Evolutionary conservation across 1,284 basidiomycete species (phyloP), one percentile per base, ranked within the genome.

Genomic region (Pulchroboletus neoregius): DNA sequence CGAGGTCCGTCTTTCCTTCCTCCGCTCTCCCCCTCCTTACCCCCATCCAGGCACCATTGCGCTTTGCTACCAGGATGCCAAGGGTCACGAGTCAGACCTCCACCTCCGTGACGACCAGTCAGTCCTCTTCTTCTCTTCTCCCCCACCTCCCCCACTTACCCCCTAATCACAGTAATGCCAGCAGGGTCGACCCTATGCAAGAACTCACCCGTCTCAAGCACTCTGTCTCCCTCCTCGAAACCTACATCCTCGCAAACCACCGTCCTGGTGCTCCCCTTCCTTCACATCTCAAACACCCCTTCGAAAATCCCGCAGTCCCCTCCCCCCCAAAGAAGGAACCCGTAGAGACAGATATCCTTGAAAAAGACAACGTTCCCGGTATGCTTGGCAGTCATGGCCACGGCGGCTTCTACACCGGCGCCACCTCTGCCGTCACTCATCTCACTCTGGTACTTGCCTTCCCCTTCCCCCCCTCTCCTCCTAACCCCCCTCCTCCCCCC

Each of bases 121-220:
- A 51, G 77, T 71, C 46, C 18, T 24, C 39, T 28, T 38, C 39
- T 43, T 26, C 42, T 26, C 38, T 34, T 10, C 24, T 22, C 15
- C 6, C 10, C 18, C 16, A 4, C 18, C 18, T 54, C 27, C 49
- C 44, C 45, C 41, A 42, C 46, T 52, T 28, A 62, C 37, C 39
- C 51, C 43, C 50, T 52, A 30, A 46, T 40, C n/a, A 13, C 28
- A 61, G 60, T 47, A 77, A 75, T 57, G 72, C 74, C 58, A 69
- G 71, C 54, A 74, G 78, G 46, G 73, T 87, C 52, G 85, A 89
- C 67, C 82, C 85, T 40, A 75, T 79, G 41, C 76, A 79, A 52
- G 86, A 89, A 64, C 80, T 89, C 48, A 75, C 79, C 24, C 78
- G 82, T 39, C 75, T 89, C 36, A 80, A 87, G 22, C 83, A 87